Conservation (phyloP, 1,284 basidiomycete species). For the Bjerkandera adusta region DNA sequence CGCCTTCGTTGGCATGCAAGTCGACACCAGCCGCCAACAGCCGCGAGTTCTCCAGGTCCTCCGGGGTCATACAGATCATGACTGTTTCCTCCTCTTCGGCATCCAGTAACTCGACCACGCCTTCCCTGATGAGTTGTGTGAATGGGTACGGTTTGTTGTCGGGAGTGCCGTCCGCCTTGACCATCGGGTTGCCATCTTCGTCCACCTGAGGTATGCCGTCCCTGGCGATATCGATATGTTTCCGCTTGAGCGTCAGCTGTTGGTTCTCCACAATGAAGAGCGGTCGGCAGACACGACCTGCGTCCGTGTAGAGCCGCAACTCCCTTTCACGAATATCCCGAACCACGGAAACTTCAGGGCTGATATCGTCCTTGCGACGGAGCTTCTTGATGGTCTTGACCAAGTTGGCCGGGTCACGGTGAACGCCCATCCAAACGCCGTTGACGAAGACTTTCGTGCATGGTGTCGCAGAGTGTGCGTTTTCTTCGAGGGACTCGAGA, state of each 20-base stretch:
- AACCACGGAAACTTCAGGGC: slow-evolving; percentile 94
- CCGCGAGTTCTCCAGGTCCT: slow-evolving; percentile 88
- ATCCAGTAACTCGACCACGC: slow-evolving; percentile 93
- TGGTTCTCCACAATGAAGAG: slow-evolving; percentile 96
- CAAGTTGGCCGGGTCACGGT: slow-evolving; percentile 90
- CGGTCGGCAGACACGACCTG: slow-evolving; percentile 94
- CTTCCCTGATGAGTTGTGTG: slow-evolving; percentile 83
- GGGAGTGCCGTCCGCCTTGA: slow-evolving; percentile 16
- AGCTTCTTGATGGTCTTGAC: slow-evolving; percentile 93
- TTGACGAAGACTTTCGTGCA: slow-evolving; percentile 99
- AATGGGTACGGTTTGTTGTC: slow-evolving; percentile 64
- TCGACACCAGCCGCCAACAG: slow-evolving; percentile 64
- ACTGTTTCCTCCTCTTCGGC: slow-evolving; percentile 99
- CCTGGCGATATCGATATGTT: slow-evolving; percentile 54
- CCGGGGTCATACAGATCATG: slow-evolving; percentile 98
- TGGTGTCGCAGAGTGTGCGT: slow-evolving; percentile 76
- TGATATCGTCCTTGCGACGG: slow-evolving; percentile 93
- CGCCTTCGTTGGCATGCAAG: slow-evolving; percentile 57
- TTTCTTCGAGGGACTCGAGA: slow-evolving; percentile 89
- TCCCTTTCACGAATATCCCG: slow-evolving; percentile 97
- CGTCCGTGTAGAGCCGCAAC: slow-evolving; percentile 93
- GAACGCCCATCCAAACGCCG: slow-evolving; percentile 99
- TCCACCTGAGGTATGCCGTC: slow-evolving; percentile 5
- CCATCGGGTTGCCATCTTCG: background rate
- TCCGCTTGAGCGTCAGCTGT: slow-evolving; percentile 80